Evolutionary conservation across 306 rosid species (phyloP).

Genomic region (Quercus suber): DNA sequence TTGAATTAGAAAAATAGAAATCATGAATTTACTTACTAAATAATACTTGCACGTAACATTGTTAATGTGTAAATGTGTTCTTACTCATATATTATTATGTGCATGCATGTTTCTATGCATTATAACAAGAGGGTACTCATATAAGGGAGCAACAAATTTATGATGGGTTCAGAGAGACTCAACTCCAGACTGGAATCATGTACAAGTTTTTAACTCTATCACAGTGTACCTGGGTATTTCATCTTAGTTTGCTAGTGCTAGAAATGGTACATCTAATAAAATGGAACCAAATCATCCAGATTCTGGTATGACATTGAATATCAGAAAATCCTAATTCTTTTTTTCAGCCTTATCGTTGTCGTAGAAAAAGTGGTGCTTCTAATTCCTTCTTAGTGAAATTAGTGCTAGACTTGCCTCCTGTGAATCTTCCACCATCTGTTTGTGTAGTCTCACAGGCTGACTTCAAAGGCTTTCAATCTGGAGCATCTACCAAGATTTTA

Average conservation of each 20-base stretch:
- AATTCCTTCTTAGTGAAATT: slow-evolving; percentile 63
- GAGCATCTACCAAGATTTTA: slow-evolving; percentile 41
- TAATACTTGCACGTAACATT: not conserved
- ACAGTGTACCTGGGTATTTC: slow-evolving; percentile 37
- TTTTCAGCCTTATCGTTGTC: slow-evolving; percentile 56
- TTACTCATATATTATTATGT: not conserved
- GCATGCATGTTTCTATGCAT: not conserved
- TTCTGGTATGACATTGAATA: slow-evolving; percentile 23
- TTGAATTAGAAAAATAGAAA: not conserved
- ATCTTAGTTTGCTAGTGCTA: slow-evolving; percentile 35
- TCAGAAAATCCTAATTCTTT: slow-evolving; percentile 41
- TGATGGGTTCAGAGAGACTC: slow-evolving; percentile 38
- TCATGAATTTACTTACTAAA: not conserved
- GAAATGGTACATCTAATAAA: slow-evolving; percentile 36
- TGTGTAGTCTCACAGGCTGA: slow-evolving; percentile 79
- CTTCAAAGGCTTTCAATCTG: slow-evolving; percentile 52
- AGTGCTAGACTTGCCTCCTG: slow-evolving; percentile 90
- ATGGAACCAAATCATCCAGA: slow-evolving; percentile 34
- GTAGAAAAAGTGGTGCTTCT: slow-evolving; percentile 30
- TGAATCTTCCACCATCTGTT: slow-evolving; percentile 91
- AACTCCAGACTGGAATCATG: slow-evolving; percentile 37
- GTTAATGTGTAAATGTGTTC: not conserved
- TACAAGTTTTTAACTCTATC: slow-evolving; percentile 34
- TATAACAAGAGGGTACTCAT: slow-evolving; percentile 32
- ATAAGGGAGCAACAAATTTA: slow-evolving; percentile 23